These are phyloP conservation scores for Rosa persica DNA, from an alignment of 306 rosid genomes.

Conservation along the genomic window DNA sequence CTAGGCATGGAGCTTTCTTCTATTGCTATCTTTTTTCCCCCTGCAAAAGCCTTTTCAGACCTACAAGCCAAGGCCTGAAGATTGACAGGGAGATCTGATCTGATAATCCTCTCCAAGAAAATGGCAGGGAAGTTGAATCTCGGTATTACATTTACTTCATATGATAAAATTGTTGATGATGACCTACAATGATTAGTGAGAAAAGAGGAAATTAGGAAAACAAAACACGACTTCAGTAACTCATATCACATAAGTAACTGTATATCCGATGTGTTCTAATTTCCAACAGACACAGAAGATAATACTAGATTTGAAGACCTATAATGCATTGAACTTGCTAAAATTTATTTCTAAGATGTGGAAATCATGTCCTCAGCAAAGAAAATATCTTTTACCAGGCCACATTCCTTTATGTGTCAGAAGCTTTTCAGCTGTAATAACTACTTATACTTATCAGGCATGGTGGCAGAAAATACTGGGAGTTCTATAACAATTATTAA, in stretches of 20 bases:
- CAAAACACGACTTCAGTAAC: constrained; percentile 8
- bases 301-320: neutral
- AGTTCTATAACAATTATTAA: neutral
- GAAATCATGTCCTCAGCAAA: neutral
- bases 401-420: neutral
- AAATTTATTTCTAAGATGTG: neutral
- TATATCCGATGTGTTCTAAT: neutral
- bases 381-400: neutral
- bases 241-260: neutral
- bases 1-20: constrained; percentile 31
- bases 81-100: constrained; percentile 93
- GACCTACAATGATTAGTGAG: constrained; percentile 47
- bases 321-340: neutral
- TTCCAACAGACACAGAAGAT: neutral
- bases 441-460: neutral
- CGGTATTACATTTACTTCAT: constrained; percentile 91
- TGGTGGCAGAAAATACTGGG: neutral
- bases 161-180: constrained; percentile 65
- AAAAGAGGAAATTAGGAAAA: constrained; percentile 1
- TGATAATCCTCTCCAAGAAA: constrained; percentile 83
- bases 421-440: neutral
- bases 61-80: constrained; percentile 83
- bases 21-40: constrained; percentile 35
- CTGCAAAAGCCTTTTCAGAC: constrained; percentile 59
- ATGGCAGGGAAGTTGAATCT: constrained; percentile 94